These are phyloP conservation scores for Macaranga tanarius DNA, from an alignment of 441 rosid genomes.

Conservation along the genomic window DNA sequence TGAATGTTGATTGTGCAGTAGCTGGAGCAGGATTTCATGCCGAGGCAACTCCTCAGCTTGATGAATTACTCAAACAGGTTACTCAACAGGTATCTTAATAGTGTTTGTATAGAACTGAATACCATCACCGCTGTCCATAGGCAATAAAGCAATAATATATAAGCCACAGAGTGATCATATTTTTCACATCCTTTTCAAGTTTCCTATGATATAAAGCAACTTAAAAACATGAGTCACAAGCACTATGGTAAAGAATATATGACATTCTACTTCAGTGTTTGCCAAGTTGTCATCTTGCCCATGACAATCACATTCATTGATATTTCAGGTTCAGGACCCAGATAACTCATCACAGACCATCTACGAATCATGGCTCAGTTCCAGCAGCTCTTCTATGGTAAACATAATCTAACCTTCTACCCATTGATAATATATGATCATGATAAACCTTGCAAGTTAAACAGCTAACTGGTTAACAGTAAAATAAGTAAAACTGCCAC, in stretches of 20 bases:
- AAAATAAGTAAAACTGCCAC: not conserved
- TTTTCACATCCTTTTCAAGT: not conserved
- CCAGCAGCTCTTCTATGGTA: slow-evolving; percentile 47
- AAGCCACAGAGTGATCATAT: not conserved
- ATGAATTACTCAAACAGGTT: slow-evolving; percentile 59
- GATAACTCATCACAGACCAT: slow-evolving; percentile 68
- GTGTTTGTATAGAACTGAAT: not conserved
- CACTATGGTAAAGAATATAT: not conserved
- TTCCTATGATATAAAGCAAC: not conserved
- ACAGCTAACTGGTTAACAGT: not conserved
- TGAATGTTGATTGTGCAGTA: slow-evolving; percentile 73
- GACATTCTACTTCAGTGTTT: too few relatives aligned
- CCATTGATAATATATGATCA: slow-evolving; percentile 4
- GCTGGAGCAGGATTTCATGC: slow-evolving; percentile 66
- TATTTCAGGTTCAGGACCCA: slow-evolving; percentile 71
- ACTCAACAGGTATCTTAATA: slow-evolving; percentile 55
- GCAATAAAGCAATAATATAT: not conserved
- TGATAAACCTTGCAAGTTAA: not conserved
- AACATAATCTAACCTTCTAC: slow-evolving; percentile 25
- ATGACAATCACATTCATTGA: slow-evolving; percentile 13
- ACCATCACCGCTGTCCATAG: not conserved
- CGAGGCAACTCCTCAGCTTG: slow-evolving; percentile 85
- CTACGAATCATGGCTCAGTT: slow-evolving; percentile 62
- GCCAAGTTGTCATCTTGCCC: not conserved
- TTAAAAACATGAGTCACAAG: not conserved